These are phyloP conservation scores for Scheffersomyces titani DNA, from an alignment of 1,139 yeast species.

Conservation along the genomic window DNA sequence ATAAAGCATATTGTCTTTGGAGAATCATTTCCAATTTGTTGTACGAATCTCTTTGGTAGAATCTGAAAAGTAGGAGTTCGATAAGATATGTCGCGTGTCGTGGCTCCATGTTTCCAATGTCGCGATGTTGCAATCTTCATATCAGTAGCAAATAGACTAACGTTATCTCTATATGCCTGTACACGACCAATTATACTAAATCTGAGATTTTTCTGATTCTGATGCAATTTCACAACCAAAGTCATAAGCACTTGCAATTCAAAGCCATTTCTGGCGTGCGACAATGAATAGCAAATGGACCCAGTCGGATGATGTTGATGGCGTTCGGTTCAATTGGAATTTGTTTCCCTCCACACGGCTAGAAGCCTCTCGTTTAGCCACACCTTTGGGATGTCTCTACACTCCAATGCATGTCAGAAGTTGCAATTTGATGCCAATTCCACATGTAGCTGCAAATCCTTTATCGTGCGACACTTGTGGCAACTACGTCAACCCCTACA, in stretches of 20 bases:
- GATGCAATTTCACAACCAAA: background rate
- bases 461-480: conserved; percentile 29
- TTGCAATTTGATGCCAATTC: conserved; percentile 4
- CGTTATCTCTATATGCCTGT: background rate
- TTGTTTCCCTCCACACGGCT: conserved; percentile 46
- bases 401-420: conserved; percentile 24
- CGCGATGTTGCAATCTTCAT: background rate
- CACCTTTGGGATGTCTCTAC: conserved; percentile 42
- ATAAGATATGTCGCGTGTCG: background rate
- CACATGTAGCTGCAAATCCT: conserved; percentile 10
- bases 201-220: background rate
- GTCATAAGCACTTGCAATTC: background rate
- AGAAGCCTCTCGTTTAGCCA: conserved; percentile 32
- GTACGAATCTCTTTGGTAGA: background rate
- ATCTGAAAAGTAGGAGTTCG: background rate
- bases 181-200: background rate
- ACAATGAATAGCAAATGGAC: background rate
- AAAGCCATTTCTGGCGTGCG: background rate
- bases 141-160: background rate
- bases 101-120: background rate
- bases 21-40: background rate
- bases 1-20: background rate
- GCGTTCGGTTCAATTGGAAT: conserved; percentile 58
- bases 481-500: conserved; percentile 28
- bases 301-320: conserved; percentile 15